A percentile compares a stretch with the other conserved stretches of the same genome.
These are phyloP conservation scores for Suaeda aralocaspica DNA, from an alignment of 148 eudicot species.

Conservation along the genomic window DNA sequence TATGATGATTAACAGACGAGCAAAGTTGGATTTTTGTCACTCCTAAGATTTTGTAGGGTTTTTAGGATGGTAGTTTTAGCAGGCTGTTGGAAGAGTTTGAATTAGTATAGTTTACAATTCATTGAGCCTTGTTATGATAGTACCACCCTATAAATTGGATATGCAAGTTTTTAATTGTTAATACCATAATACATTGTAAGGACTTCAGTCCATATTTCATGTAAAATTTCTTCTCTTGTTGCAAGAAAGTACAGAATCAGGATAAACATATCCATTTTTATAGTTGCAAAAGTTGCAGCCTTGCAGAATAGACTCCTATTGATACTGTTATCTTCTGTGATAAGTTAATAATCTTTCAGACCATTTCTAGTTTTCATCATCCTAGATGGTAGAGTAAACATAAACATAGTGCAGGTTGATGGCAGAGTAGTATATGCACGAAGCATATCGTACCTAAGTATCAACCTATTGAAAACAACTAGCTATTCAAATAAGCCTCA, in stretches of 20 bases:
- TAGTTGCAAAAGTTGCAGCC: no score
- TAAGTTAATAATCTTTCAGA: no score
- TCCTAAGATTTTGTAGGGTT: slow-evolving; percentile 7
- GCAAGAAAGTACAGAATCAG: neutral
- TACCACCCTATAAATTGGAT: neutral
- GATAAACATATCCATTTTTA: neutral
- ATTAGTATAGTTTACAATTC: neutral
- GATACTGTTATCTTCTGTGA: no score
- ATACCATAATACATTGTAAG: neutral
- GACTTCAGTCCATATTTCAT: neutral
- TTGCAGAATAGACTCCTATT: no score
- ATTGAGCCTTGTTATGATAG: neutral
- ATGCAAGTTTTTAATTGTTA: neutral
- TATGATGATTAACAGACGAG: neutral
- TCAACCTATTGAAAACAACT: no score
- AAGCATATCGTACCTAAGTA: no score
- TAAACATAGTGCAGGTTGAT: no score
- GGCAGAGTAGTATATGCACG: no score
- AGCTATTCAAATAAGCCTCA: no score
- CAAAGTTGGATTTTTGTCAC: neutral
- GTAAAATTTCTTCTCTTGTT: neutral
- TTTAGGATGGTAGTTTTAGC: neutral
- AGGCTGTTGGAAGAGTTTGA: slow-evolving; percentile 8
- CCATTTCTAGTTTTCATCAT: no score
- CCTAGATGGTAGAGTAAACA: no score